phyloP scores from a whole-genome alignment of 129 eudicot species.

The Daucus carota region DH1_v3.0 NC_030388.2:18437501-18438000 shows the following conservation, averaged over 20 bases:
- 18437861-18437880: no score
- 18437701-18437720: slow-evolving; percentile 91
- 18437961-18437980: no score
- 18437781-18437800: neutral
- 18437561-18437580: slow-evolving; percentile 90
- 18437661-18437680: slow-evolving; percentile 97
- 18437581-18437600: slow-evolving; percentile 35
- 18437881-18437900: no score
- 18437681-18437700: slow-evolving; percentile 99
- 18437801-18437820: neutral
- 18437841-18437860: no score
- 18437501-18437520: slow-evolving; percentile 88
- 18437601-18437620: slow-evolving; percentile 17
- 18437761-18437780: neutral
- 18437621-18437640: neutral
- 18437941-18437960: no score
- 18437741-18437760: slow-evolving; percentile 51
- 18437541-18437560: slow-evolving; percentile 90
- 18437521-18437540: slow-evolving; percentile 86
- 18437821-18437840: neutral
- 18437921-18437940: no score
- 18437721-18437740: slow-evolving; percentile 85
- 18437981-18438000: no score
- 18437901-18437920: no score
- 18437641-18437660: slow-evolving; percentile 92